Conservation (phyloP, 768 basidiomycete species). For the Albatrellus ellisii region DNA sequence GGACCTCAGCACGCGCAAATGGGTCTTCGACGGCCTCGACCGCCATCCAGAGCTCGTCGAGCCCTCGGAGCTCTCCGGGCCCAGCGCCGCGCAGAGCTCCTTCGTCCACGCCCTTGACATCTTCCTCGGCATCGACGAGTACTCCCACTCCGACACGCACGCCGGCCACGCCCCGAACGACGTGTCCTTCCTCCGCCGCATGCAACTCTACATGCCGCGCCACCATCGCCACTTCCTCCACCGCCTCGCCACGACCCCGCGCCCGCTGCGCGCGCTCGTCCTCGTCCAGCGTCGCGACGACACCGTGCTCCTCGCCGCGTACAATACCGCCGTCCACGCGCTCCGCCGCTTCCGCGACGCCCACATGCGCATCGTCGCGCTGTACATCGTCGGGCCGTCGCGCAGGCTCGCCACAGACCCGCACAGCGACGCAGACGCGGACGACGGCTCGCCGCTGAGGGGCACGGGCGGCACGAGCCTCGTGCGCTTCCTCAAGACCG, state of each 20-base stretch:
- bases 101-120: constrained; percentile 41
- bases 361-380: constrained; percentile 41
- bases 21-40: constrained; percentile 35
- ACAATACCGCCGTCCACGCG: constrained; percentile 35
- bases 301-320: constrained; percentile 22
- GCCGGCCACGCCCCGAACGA: neutral
- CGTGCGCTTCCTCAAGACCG: constrained; percentile 42
- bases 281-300: constrained; percentile 11
- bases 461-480: constrained; percentile 50
- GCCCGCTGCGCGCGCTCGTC: constrained; percentile 35
- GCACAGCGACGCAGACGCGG: neutral
- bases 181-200: constrained; percentile 33
- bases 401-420: constrained; percentile 16
- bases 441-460: constrained; percentile 20
- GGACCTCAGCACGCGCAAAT: constrained; percentile 24
- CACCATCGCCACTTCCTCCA: constrained; percentile 44
- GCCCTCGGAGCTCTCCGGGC: constrained; percentile 35
- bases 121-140: constrained; percentile 37
- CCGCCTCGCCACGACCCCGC: constrained; percentile 34
- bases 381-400: constrained; percentile 43
- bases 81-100: constrained; percentile 50
- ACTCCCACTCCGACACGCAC: constrained; percentile 19
- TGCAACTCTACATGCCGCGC: constrained; percentile 49
- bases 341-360: constrained; percentile 44
- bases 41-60: constrained; percentile 18